These are phyloP conservation scores for Vanrija pseudolonga DNA, from an alignment of 1,284 basidiomycete species.

Conservation along the genomic window DNA sequence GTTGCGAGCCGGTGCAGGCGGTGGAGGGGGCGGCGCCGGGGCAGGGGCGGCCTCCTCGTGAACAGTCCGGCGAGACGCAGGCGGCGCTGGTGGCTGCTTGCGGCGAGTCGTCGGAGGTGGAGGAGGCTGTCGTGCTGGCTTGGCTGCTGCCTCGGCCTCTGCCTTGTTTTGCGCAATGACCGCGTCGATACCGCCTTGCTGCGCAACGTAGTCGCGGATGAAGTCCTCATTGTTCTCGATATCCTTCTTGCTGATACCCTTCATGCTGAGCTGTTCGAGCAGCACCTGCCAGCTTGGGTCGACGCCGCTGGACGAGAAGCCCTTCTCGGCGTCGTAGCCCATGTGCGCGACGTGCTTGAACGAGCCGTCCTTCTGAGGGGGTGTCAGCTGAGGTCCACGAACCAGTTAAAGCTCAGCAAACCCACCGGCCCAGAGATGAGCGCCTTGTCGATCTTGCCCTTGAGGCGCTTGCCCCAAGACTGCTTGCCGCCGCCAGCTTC, in stretches of 20 bases:
- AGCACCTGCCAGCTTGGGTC: slow-evolving; percentile 87
- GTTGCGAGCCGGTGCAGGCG: slow-evolving; percentile 38
- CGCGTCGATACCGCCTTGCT: slow-evolving; percentile 52
- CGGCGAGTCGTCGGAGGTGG: slow-evolving; percentile 47
- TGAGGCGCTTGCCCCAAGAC: slow-evolving; percentile 56
- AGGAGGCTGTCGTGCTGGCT: slow-evolving; percentile 25
- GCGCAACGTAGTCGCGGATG: slow-evolving; percentile 76
- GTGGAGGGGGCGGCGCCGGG: slow-evolving; percentile 41
- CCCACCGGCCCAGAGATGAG: slow-evolving; percentile 76
- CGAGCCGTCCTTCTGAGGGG: slow-evolving; percentile 56
- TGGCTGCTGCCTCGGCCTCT: slow-evolving; percentile 23
- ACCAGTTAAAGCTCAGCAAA: neutral
- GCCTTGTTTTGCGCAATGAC: slow-evolving; percentile 1
- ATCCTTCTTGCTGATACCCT: slow-evolving; percentile 63
- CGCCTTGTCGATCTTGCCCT: slow-evolving; percentile 78
- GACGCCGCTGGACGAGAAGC: slow-evolving; percentile 82
- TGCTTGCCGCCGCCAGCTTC: slow-evolving; percentile 22
- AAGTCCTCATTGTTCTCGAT: slow-evolving; percentile 79
- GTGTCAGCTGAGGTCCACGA: neutral
- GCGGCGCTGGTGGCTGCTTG: slow-evolving; percentile 50
- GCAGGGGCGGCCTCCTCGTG: slow-evolving; percentile 16
- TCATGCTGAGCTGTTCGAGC: slow-evolving; percentile 65
- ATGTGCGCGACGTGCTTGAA: slow-evolving; percentile 94
- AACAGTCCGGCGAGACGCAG: slow-evolving; percentile 42
- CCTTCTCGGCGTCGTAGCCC: slow-evolving; percentile 83